phyloP scores from a whole-genome alignment of 2,329 filamentous ascomycete genomes.

The Blastomyces silverae region DNA sequence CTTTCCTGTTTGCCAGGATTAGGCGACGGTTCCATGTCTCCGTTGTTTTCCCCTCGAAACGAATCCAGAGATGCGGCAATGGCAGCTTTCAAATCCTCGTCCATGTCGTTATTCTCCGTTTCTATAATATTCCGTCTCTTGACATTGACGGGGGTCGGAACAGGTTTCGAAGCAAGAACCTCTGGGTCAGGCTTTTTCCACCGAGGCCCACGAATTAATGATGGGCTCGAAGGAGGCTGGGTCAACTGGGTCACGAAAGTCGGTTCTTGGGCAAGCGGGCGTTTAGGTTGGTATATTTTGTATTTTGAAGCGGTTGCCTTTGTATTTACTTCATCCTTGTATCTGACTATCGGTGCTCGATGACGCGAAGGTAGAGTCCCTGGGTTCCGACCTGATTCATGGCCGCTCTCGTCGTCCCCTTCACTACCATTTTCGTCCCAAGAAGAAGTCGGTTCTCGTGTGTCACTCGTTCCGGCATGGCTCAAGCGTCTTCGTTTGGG shows the following conservation, averaged over 20 bases:
- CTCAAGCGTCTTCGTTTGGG: conserved; percentile 34
- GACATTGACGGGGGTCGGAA: conserved; percentile 12
- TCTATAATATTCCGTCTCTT: background rate
- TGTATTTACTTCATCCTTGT: conserved; percentile 22
- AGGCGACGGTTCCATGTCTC: background rate
- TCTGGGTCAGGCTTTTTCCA: conserved; percentile 42
- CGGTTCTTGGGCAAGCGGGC: conserved; percentile 36
- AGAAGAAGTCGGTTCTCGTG: background rate
- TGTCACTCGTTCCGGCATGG: background rate
- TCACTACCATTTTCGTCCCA: background rate
- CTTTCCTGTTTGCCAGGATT: background rate
- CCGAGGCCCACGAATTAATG: conserved; percentile 46
- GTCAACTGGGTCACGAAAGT: conserved; percentile 46
- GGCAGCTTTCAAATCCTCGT: conserved; percentile 33
- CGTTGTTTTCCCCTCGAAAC: conserved; percentile 28
- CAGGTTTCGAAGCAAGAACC: conserved; percentile 16
- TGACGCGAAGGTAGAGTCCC: conserved; percentile 17
- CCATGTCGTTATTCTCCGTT: conserved; percentile 19
- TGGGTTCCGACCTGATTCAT: conserved; percentile 21
- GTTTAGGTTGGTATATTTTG: conserved; percentile 40
- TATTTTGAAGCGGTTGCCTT: conserved; percentile 30
- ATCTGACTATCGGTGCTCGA: conserved; percentile 16
- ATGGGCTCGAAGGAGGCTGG: conserved; percentile 46
- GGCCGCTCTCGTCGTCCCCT: background rate
- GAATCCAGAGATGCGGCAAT: conserved; percentile 37